Conservation (phyloP, 805 yeast genomes). For the Cyberlindnera misumaiensis region DNA sequence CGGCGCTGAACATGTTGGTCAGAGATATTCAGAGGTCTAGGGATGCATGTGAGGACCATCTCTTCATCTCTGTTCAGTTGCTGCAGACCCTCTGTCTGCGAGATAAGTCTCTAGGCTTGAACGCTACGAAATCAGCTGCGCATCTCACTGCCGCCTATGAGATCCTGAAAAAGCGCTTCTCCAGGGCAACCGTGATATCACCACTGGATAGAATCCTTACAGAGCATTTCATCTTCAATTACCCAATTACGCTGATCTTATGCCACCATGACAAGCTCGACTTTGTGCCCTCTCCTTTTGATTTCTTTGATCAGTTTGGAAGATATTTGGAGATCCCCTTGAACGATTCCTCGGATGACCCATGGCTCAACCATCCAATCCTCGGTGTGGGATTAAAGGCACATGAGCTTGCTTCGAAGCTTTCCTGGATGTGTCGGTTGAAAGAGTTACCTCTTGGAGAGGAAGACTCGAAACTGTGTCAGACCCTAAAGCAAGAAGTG, state of each 20-base stretch:
- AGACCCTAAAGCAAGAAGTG: constrained; percentile 7
- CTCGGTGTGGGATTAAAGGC: constrained; percentile 16
- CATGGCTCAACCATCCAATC: constrained; percentile 21
- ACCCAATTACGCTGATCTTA: constrained; percentile 19
- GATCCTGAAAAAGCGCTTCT: constrained; percentile 20
- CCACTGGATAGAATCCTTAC: constrained; percentile 18
- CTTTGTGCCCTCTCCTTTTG: constrained; percentile 21
- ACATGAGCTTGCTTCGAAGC: constrained; percentile 17
- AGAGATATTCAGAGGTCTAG: constrained; percentile 14
- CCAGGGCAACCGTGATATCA: constrained; percentile 3
- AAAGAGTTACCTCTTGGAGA: constrained; percentile 10
- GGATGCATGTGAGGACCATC: constrained; percentile 20
- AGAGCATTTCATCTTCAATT: constrained; percentile 22
- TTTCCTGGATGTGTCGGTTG: constrained; percentile 19
- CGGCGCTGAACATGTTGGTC: constrained; percentile 15
- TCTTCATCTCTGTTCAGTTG: constrained; percentile 21
- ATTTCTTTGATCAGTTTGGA: constrained; percentile 19
- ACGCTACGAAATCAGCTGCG: constrained; percentile 21
- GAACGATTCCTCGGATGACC: constrained; percentile 6
- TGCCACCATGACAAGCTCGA: constrained; percentile 20
- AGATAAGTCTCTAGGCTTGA: constrained; percentile 21
- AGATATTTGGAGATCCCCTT: constrained; percentile 10
- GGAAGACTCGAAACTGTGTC: constrained; percentile 6
- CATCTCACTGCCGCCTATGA: constrained; percentile 22
- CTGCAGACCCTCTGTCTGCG: constrained; percentile 22